Conservation (phyloP, 257 asterid genomes). For the Avicennia marina region DNA sequence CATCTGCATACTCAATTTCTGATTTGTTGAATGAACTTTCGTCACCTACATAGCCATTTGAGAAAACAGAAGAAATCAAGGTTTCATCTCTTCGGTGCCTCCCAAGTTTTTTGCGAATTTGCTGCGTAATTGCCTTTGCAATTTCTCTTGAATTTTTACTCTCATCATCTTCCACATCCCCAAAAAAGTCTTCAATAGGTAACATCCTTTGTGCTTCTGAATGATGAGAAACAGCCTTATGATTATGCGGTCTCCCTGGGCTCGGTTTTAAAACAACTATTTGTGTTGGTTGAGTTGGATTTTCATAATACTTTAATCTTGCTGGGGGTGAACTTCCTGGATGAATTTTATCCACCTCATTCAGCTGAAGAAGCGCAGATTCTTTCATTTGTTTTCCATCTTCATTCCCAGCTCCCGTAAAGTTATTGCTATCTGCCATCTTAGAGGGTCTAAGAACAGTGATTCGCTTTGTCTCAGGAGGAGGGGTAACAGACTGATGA, state of each 20-base stretch:
- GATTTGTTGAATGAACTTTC: slow-evolving; percentile 72
- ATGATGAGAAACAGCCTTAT: slow-evolving; percentile 31
- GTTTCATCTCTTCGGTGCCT: slow-evolving; percentile 48
- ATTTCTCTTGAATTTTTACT: slow-evolving; percentile 58
- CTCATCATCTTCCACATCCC: slow-evolving; percentile 39
- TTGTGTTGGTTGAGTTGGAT: slow-evolving; percentile 54
- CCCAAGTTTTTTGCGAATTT: slow-evolving; percentile 46
- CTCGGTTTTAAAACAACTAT: slow-evolving; percentile 80
- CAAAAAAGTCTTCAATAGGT: slow-evolving; percentile 31
- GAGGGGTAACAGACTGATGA: slow-evolving; percentile 37
- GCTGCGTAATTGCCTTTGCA: slow-evolving; percentile 48
- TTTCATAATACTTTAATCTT: slow-evolving; percentile 33
- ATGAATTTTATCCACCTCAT: slow-evolving; percentile 29
- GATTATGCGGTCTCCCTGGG: slow-evolving; percentile 35
- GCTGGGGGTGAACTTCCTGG: slow-evolving; percentile 31
- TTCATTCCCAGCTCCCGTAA: slow-evolving; percentile 30
- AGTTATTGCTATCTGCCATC: slow-evolving; percentile 32
- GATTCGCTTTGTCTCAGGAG: slow-evolving; percentile 55
- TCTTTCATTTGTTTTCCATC: slow-evolving; percentile 29
- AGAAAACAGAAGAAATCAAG: slow-evolving; percentile 51
- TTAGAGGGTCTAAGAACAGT: slow-evolving; percentile 78
- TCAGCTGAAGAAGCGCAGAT: slow-evolving; percentile 23
- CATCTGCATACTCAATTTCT: slow-evolving; percentile 49
- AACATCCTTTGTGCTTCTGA: slow-evolving; percentile 28
- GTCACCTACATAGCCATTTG: slow-evolving; percentile 62